Conservation (phyloP, 495 filamentous ascomycete genomes). For the Penicillium fimorum region DNA sequence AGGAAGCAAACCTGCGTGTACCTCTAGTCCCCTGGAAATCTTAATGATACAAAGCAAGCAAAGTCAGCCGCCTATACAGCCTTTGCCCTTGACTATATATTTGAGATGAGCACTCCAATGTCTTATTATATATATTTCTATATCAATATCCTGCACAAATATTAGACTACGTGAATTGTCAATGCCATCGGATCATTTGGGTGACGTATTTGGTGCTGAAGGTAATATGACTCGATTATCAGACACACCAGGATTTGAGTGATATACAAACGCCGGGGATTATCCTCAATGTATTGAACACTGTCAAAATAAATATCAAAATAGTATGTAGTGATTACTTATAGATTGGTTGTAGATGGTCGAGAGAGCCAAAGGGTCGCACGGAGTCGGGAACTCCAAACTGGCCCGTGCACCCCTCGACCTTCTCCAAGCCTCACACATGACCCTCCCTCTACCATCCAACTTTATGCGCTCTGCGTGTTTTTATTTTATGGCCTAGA, state of each 20-base stretch:
- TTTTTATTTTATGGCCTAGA: conserved; percentile 35
- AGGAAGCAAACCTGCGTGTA: background rate
- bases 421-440: conserved; percentile 24
- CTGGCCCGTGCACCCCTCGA: conserved; percentile 30
- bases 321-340: background rate
- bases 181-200: background rate
- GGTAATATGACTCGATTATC: background rate
- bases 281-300: background rate
- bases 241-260: background rate
- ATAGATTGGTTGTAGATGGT: background rate
- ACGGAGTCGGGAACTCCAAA: conserved; percentile 8
- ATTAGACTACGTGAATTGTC: background rate
- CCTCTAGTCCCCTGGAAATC: background rate
- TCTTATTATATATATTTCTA: background rate
- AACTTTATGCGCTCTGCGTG: conserved; percentile 29
- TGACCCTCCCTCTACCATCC: conserved; percentile 23
- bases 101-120: background rate
- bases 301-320: background rate
- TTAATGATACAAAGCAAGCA: background rate
- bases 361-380: background rate
- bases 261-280: background rate
- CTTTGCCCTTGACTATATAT: background rate
- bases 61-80: background rate
- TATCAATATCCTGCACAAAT: background rate
- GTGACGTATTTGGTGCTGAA: background rate